Evolutionary conservation across 192 early-diverging fungal genomes (phyloP).

Genomic region (Backusella sp.): DNA sequence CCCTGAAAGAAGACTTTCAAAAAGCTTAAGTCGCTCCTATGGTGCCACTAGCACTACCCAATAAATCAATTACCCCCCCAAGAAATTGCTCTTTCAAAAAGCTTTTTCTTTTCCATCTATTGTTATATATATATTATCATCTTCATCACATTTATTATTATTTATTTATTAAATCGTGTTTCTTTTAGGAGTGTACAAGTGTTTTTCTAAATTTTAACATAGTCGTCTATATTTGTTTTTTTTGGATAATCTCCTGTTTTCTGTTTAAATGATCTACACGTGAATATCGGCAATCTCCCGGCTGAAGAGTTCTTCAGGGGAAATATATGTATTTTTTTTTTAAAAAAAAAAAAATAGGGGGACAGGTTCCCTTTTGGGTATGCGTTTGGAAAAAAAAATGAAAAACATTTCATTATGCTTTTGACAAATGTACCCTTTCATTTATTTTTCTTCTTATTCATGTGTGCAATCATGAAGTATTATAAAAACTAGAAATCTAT

Average conservation of each 20-base stretch:
- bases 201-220: not conserved
- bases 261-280: not conserved
- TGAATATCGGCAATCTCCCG: not conserved
- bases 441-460: not conserved
- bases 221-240: not conserved
- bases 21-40: slow-evolving; percentile 9
- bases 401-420: not conserved
- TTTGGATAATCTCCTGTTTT: not conserved
- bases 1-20: slow-evolving; percentile 35
- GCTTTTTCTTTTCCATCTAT: not conserved
- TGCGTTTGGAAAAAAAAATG: not conserved
- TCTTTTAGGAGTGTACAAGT: slow-evolving; percentile 1
- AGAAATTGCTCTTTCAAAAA: not conserved
- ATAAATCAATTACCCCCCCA: not conserved
- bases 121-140: not conserved
- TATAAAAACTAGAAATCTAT: not conserved
- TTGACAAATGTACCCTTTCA: not conserved
- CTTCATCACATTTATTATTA: not conserved
- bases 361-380: not conserved
- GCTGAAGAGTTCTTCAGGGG: not conserved
- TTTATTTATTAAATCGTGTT: not conserved
- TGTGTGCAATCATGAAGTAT: not conserved
- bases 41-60: slow-evolving; percentile 2
- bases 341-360: not conserved
- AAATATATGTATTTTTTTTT: not conserved